Conservation (phyloP, 2,329 filamentous ascomycete species). For the Chaetomium olivaceum region DNA sequence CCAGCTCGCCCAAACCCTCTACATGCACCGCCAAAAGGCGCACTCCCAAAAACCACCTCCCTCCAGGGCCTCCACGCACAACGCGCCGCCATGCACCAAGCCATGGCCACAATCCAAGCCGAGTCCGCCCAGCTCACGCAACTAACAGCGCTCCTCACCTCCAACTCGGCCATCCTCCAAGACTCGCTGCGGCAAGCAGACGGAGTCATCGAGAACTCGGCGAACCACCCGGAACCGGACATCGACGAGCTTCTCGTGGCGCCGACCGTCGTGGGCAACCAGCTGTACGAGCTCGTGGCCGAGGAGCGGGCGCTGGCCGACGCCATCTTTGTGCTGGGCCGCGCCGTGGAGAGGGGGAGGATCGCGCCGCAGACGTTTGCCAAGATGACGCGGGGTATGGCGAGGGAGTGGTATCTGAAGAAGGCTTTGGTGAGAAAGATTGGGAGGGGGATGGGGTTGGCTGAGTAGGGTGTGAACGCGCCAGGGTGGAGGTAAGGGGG, state of each 20-base stretch:
- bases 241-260: slow-evolving; percentile 93
- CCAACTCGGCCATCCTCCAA: slow-evolving; percentile 77
- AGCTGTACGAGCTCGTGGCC: slow-evolving; percentile 84
- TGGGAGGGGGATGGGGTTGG: slow-evolving; percentile 71
- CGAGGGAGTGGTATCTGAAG: slow-evolving; percentile 80
- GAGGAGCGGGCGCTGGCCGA: slow-evolving; percentile 87
- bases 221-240: slow-evolving; percentile 66
- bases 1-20: slow-evolving; percentile 71
- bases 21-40: slow-evolving; percentile 67
- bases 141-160: slow-evolving; percentile 68
- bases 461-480: slow-evolving; percentile 7
- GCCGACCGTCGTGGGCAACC: slow-evolving; percentile 87
- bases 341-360: slow-evolving; percentile 71
- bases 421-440: slow-evolving; percentile 80
- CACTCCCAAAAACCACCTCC: slow-evolving; percentile 72
- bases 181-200: slow-evolving; percentile 79
- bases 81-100: slow-evolving; percentile 70
- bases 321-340: slow-evolving; percentile 77
- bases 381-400: slow-evolving; percentile 72
- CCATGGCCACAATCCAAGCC: slow-evolving; percentile 67
- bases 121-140: slow-evolving; percentile 73
- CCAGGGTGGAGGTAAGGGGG: too few relatives aligned
- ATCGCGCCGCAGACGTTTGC: slow-evolving; percentile 73
- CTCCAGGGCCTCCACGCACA: slow-evolving; percentile 77
- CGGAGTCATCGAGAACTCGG: slow-evolving; percentile 70